These are phyloP conservation scores for Pyricularia grisea DNA, from an alignment of 2,329 filamentous ascomycete species.

Conservation along the genomic window DNA sequence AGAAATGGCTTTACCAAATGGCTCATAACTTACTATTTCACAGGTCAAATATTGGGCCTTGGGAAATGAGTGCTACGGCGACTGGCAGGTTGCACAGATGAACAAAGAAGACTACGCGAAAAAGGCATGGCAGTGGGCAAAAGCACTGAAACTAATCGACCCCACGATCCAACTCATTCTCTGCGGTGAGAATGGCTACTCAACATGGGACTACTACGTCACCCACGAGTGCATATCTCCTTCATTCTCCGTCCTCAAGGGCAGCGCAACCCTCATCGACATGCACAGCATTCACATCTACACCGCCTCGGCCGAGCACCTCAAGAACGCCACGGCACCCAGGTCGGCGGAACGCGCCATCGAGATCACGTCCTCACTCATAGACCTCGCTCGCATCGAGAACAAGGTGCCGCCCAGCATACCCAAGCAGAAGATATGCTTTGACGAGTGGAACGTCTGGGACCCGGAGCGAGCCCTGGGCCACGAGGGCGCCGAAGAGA, in stretches of 20 bases:
- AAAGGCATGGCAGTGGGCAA: slow-evolving; percentile 62
- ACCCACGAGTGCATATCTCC: slow-evolving; percentile 54
- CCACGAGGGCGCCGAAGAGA: slow-evolving; percentile 62
- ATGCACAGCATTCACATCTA: slow-evolving; percentile 80
- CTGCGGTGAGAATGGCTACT: slow-evolving; percentile 62
- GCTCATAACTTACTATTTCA: neutral
- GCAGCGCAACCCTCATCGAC: slow-evolving; percentile 33
- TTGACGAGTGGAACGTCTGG: slow-evolving; percentile 84
- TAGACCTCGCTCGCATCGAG: slow-evolving; percentile 66
- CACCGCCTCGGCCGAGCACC: slow-evolving; percentile 47
- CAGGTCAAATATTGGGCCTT: slow-evolving; percentile 69
- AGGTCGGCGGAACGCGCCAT: slow-evolving; percentile 65
- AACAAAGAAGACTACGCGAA: slow-evolving; percentile 62
- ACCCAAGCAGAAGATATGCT: slow-evolving; percentile 63
- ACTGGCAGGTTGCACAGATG: slow-evolving; percentile 59
- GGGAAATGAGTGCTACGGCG: slow-evolving; percentile 64
- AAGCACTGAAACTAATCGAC: slow-evolving; percentile 62
- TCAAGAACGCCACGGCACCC: slow-evolving; percentile 50
- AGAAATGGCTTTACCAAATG: neutral
- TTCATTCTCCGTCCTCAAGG: slow-evolving; percentile 26
- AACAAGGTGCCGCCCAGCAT: slow-evolving; percentile 50
- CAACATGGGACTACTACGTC: slow-evolving; percentile 64
- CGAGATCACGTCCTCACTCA: slow-evolving; percentile 56
- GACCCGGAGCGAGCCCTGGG: slow-evolving; percentile 63
- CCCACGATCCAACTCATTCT: slow-evolving; percentile 61